phyloP scores from a whole-genome alignment of 345 rosid species.

The Cardiospermum halicacabum region DNA sequence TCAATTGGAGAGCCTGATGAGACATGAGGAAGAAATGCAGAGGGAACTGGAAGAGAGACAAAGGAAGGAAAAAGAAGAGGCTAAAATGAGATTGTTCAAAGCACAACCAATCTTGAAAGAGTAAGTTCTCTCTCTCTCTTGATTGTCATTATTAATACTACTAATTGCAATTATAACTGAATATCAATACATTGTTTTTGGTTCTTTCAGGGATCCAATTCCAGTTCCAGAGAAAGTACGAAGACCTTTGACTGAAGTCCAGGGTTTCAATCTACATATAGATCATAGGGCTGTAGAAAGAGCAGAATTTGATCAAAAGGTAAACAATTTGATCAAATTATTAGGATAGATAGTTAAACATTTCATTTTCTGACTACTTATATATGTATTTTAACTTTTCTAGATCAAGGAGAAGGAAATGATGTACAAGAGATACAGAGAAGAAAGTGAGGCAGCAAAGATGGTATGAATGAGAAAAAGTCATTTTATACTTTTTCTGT shows the following conservation, averaged over 20 bases:
- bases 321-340: slow-evolving; percentile 5
- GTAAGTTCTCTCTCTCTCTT: slow-evolving; percentile 35
- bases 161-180: not conserved
- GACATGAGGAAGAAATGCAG: slow-evolving; percentile 86
- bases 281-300: slow-evolving; percentile 73
- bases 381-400: not conserved
- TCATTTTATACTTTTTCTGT: not conserved
- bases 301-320: slow-evolving; percentile 91
- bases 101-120: slow-evolving; percentile 77
- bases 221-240: slow-evolving; percentile 89
- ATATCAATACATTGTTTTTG: not conserved
- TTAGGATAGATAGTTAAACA: not conserved
- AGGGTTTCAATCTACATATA: slow-evolving; percentile 59
- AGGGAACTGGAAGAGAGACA: slow-evolving; percentile 79
- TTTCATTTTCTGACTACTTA: not conserved
- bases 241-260: slow-evolving; percentile 80
- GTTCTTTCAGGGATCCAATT: slow-evolving; percentile 66
- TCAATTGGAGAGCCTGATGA: slow-evolving; percentile 72
- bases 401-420: slow-evolving; percentile 92
- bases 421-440: slow-evolving; percentile 84
- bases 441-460: slow-evolving; percentile 79
- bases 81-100: slow-evolving; percentile 62
- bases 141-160: not conserved
- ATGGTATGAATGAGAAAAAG: slow-evolving; percentile 43
- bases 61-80: slow-evolving; percentile 69